Conservation (phyloP, 129 eudicot species). For the Artemisia annua region DNA sequence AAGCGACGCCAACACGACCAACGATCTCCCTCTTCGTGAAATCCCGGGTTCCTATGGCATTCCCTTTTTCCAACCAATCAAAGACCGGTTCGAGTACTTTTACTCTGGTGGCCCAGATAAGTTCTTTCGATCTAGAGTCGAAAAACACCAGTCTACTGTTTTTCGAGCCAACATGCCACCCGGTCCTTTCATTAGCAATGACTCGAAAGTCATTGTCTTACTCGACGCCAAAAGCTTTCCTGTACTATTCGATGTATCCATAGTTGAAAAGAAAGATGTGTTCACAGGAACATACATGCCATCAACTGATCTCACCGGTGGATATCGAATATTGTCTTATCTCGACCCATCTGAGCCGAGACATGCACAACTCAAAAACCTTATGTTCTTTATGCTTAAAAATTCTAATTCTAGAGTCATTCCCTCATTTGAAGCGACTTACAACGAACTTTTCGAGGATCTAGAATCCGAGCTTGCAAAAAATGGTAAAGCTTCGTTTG, state of each 20-base stretch:
- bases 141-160: constrained; percentile 68
- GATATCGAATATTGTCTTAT: constrained; percentile 67
- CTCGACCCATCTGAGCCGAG: constrained; percentile 89
- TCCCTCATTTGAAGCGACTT: constrained; percentile 62
- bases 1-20: constrained; percentile 15
- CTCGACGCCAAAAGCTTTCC: constrained; percentile 87
- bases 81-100: constrained; percentile 63
- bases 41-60: constrained; percentile 78
- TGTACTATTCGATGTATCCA: constrained; percentile 59
- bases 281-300: constrained; percentile 93
- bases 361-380: constrained; percentile 61
- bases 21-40: constrained; percentile 47
- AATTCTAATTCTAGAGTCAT: constrained; percentile 49
- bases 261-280: constrained; percentile 75
- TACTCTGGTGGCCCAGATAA: constrained; percentile 71
- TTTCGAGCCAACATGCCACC: constrained; percentile 94
- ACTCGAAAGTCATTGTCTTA: constrained; percentile 72
- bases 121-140: constrained; percentile 60
- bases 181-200: constrained; percentile 61
- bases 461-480: constrained; percentile 53
- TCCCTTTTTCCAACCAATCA: constrained; percentile 57
- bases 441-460: constrained; percentile 46
- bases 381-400: constrained; percentile 58
- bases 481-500: constrained; percentile 57
- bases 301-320: constrained; percentile 89